A percentile compares a stretch with the other conserved stretches of the same genome.
phyloP scores from a whole-genome alignment of 768 basidiomycete species.

The Serendipita vermifera region DNA sequence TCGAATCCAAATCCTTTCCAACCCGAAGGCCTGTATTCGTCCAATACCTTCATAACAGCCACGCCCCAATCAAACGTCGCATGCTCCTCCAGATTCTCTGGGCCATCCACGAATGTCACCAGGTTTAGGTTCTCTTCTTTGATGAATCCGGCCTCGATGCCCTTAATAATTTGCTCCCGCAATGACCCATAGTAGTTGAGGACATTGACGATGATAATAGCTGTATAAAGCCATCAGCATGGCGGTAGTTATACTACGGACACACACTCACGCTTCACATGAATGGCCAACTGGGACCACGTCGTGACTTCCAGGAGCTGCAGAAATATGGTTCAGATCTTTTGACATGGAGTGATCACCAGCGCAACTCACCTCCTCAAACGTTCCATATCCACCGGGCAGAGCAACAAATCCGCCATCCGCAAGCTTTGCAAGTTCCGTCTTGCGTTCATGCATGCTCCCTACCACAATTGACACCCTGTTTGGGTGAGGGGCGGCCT shows the following conservation, averaged over 20 bases:
- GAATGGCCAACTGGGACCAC: conserved; percentile 87
- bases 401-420: conserved; percentile 69
- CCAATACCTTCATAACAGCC: conserved; percentile 51
- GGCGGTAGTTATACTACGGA: background rate
- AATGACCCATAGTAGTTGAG: conserved; percentile 72
- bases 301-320: conserved; percentile 85
- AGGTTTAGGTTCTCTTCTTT: conserved; percentile 43
- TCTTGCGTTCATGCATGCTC: conserved; percentile 82
- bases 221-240: conserved; percentile 27
- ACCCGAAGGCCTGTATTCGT: conserved; percentile 37
- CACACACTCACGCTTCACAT: conserved; percentile 54
- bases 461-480: conserved; percentile 49
- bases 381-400: conserved; percentile 90
- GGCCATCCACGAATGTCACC: conserved; percentile 65
- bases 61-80: conserved; percentile 64
- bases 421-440: conserved; percentile 74
- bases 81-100: conserved; percentile 38
- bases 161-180: conserved; percentile 55
- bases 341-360: conserved; percentile 10
- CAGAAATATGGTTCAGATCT: background rate
- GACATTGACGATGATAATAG: conserved; percentile 81
- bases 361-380: conserved; percentile 58
- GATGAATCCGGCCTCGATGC: conserved; percentile 66
- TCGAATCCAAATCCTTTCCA: conserved; percentile 13
- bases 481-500: conserved; percentile 20